Evolutionary conservation across 257 asterid species (phyloP).

Genomic region (Solanum verrucosum): DNA sequence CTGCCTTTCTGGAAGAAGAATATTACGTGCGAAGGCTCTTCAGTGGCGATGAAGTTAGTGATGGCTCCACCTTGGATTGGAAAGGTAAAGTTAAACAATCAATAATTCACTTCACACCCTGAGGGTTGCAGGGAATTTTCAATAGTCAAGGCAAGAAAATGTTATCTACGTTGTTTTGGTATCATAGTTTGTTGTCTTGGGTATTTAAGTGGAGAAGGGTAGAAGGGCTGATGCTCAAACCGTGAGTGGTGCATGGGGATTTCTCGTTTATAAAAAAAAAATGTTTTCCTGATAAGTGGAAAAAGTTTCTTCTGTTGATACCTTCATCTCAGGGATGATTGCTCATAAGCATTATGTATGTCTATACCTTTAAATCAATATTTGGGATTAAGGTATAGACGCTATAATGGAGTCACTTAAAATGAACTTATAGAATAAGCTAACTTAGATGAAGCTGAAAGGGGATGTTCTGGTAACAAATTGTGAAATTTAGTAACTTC

Average conservation of each 20-base stretch:
- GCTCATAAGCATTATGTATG: not conserved
- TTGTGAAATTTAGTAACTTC: not conserved
- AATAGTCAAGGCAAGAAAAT: not conserved
- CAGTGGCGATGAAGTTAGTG: constrained; percentile 29
- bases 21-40: constrained; percentile 51
- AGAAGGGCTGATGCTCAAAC: not conserved
- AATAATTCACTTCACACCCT: not conserved
- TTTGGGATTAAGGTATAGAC: not conserved
- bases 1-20: constrained; percentile 57
- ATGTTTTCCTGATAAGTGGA: not conserved
- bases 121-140: not conserved
- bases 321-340: not conserved
- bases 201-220: not conserved
- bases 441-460: not conserved
- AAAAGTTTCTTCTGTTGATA: not conserved
- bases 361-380: not conserved
- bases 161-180: not conserved
- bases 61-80: constrained; percentile 29
- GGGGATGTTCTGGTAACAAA: not conserved
- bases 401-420: not conserved
- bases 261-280: not conserved
- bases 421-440: not conserved
- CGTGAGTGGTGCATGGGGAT: not conserved
- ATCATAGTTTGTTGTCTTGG: not conserved
- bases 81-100: constrained; percentile 21